Conservation (phyloP, 805 yeast species). For the Saccharomyces kudriavzevii region DNA sequence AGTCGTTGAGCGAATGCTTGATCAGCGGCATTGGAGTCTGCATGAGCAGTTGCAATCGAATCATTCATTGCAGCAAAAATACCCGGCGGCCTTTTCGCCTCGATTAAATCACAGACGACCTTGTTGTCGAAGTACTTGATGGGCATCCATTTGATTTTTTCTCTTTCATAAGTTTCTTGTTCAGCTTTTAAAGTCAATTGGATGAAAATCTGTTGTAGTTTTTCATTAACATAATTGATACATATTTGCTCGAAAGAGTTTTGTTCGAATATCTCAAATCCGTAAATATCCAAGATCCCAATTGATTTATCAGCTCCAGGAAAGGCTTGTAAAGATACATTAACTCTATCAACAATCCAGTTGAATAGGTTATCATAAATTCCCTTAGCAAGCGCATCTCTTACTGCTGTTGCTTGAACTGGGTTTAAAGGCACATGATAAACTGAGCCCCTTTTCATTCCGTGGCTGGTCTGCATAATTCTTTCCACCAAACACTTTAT, state of each 20-base stretch:
- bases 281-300: slow-evolving; percentile 92
- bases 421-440: slow-evolving; percentile 89
- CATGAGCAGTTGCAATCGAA: slow-evolving; percentile 97
- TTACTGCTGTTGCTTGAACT: slow-evolving; percentile 89
- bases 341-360: slow-evolving; percentile 92
- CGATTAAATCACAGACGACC: slow-evolving; percentile 94
- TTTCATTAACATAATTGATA: slow-evolving; percentile 92
- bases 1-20: slow-evolving; percentile 90
- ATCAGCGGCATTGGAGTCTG: slow-evolving; percentile 93
- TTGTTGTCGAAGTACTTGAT: slow-evolving; percentile 93
- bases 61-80: slow-evolving; percentile 93
- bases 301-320: slow-evolving; percentile 57
- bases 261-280: slow-evolving; percentile 91
- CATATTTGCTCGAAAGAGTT: slow-evolving; percentile 93
- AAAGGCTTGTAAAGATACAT: slow-evolving; percentile 57
- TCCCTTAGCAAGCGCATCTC: slow-evolving; percentile 93
- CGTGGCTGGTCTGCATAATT: slow-evolving; percentile 83
- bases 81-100: slow-evolving; percentile 91
- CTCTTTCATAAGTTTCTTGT: slow-evolving; percentile 94
- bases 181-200: slow-evolving; percentile 93
- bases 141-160: slow-evolving; percentile 95
- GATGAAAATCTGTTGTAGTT: slow-evolving; percentile 91
- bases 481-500: slow-evolving; percentile 67
- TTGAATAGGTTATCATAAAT: slow-evolving; percentile 87
- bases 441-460: slow-evolving; percentile 82